A percentile compares a stretch with the other conserved stretches of the same genome.
phyloP scores from a whole-genome alignment of 2,329 filamentous ascomycete species.

The Penicillium sp. region DNA sequence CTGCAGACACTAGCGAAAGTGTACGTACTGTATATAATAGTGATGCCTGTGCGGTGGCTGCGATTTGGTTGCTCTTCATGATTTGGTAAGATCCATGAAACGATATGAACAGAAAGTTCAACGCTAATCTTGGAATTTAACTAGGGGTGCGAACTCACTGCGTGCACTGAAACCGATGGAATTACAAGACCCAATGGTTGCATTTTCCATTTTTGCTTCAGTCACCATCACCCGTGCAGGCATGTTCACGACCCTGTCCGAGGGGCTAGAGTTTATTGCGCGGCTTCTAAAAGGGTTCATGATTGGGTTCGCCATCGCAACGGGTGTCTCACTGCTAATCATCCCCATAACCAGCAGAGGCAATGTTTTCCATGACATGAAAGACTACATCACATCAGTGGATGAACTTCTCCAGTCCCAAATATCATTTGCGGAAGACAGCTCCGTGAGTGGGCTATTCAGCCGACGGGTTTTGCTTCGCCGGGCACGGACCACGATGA shows the following conservation, averaged over 20 bases:
- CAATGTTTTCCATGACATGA: conserved; percentile 61
- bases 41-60: conserved; percentile 67
- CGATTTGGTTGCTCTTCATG: conserved; percentile 67
- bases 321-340: conserved; percentile 63
- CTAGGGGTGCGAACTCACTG: conserved; percentile 58
- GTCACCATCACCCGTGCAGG: conserved; percentile 58
- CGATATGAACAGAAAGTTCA: background rate
- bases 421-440: conserved; percentile 56
- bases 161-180: conserved; percentile 62
- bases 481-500: conserved; percentile 19
- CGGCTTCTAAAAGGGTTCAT: conserved; percentile 62
- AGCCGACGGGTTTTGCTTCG: conserved; percentile 14
- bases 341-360: conserved; percentile 65
- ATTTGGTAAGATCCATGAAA: conserved; percentile 52
- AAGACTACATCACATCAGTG: conserved; percentile 52
- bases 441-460: conserved; percentile 7
- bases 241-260: conserved; percentile 43
- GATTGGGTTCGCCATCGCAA: conserved; percentile 63
- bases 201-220: conserved; percentile 66
- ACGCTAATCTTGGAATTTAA: background rate
- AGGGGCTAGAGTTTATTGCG: conserved; percentile 38
- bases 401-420: conserved; percentile 60
- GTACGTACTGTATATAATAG: conserved; percentile 58
- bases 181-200: conserved; percentile 65
- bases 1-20: conserved; percentile 31